Percentiles rank a stretch among this genome's conserved stretches.
These are phyloP conservation scores for Trichoderma citrinoviride DNA, from an alignment of 2,329 filamentous ascomycete species.

Conservation along the genomic window DNA sequence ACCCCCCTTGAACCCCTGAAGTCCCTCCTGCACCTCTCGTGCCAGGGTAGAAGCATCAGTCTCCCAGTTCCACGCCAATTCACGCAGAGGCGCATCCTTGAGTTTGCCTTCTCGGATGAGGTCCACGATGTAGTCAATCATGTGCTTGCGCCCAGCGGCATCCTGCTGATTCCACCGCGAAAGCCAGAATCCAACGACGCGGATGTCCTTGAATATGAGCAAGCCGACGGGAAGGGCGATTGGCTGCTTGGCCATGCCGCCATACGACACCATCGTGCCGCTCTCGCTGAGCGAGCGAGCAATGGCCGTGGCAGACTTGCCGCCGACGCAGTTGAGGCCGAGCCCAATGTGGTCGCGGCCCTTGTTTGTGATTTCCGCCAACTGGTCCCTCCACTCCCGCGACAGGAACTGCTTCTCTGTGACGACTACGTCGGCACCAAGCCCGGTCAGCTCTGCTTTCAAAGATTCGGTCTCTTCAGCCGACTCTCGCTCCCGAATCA, in stretches of 20 bases:
- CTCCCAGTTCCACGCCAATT: slow-evolving; percentile 79
- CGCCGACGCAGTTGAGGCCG: slow-evolving; percentile 91
- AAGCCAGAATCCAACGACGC: slow-evolving; percentile 93
- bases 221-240: slow-evolving; percentile 76
- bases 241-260: slow-evolving; percentile 89
- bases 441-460: slow-evolving; percentile 48
- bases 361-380: slow-evolving; percentile 65
- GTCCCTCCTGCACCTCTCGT: slow-evolving; percentile 74
- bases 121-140: slow-evolving; percentile 79
- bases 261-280: slow-evolving; percentile 85
- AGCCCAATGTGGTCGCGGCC: slow-evolving; percentile 71
- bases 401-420: slow-evolving; percentile 55
- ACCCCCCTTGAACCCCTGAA: slow-evolving; percentile 79
- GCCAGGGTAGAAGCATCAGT: slow-evolving; percentile 68
- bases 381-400: slow-evolving; percentile 59
- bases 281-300: slow-evolving; percentile 69
- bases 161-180: slow-evolving; percentile 81
- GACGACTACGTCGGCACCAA: slow-evolving; percentile 58
- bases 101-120: slow-evolving; percentile 75
- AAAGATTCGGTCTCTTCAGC: slow-evolving; percentile 61
- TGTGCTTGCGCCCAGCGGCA: slow-evolving; percentile 69
- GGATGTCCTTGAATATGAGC: slow-evolving; percentile 89
- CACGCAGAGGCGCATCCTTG: slow-evolving; percentile 76
- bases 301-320: slow-evolving; percentile 75
- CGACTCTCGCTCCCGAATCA: slow-evolving; percentile 71